Conservation (phyloP, 2,329 filamentous ascomycete genomes). For the Phialophora expanda region DNA sequence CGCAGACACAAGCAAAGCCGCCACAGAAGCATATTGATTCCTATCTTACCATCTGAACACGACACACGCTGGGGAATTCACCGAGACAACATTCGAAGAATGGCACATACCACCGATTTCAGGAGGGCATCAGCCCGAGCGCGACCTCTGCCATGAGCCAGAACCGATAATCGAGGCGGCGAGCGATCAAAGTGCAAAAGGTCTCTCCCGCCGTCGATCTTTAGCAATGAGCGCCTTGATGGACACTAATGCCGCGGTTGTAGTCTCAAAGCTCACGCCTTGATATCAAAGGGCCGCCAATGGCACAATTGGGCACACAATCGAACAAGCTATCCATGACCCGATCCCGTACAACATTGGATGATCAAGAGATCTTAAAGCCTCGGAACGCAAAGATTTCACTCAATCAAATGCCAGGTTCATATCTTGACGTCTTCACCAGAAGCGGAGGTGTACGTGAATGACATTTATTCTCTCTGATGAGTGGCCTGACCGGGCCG, state of each 20-base stretch:
- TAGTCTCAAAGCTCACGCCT: neutral
- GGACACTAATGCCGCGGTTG: no score
- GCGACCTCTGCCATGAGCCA: neutral
- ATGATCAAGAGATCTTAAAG: neutral
- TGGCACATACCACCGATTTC: neutral
- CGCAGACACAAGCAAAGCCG: neutral
- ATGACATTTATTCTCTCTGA: neutral
- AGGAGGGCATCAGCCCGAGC: neutral
- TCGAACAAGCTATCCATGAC: neutral
- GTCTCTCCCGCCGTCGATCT: neutral
- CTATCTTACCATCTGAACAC: neutral
- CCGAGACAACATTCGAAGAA: neutral
- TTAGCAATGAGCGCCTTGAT: neutral
- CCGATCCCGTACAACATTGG: neutral
- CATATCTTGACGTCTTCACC: slow-evolving; percentile 1
- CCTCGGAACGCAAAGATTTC: neutral
- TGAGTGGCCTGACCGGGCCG: neutral
- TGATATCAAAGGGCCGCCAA: neutral
- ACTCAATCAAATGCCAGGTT: neutral
- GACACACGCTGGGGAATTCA: neutral
- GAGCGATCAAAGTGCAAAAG: neutral
- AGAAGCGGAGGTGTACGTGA: neutral
- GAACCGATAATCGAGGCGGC: neutral
- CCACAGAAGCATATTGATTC: neutral
- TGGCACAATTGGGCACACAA: neutral